phyloP scores from a whole-genome alignment of 148 eudicot species.

The Nepenthes mirabilis region DNA sequence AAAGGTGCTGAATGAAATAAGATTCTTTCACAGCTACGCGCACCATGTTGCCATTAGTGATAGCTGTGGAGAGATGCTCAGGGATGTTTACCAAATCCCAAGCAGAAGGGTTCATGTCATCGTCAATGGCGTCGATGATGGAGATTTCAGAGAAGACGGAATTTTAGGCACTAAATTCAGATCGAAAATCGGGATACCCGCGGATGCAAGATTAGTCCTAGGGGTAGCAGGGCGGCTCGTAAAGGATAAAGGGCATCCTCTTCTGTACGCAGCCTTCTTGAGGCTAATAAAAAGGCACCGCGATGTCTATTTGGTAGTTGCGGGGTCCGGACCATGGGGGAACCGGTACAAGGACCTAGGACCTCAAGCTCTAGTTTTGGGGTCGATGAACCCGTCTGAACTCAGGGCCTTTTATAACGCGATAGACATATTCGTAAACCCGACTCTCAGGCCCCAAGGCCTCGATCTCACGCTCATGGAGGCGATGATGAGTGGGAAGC shows the following conservation, averaged over 20 bases:
- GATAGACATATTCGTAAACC: conserved; percentile 71
- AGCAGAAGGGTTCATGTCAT: conserved; percentile 58
- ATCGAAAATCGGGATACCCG: conserved; percentile 41
- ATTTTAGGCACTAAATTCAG: conserved; percentile 37
- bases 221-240: conserved; percentile 75
- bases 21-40: conserved; percentile 55
- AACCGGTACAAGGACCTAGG: conserved; percentile 60
- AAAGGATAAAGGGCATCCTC: conserved; percentile 71
- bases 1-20: conserved; percentile 58
- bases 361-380: conserved; percentile 49
- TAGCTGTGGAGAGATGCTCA: conserved; percentile 58
- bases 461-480: conserved; percentile 79
- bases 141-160: conserved; percentile 33
- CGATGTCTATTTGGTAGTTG: conserved; percentile 47
- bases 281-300: conserved; percentile 30
- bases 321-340: conserved; percentile 84
- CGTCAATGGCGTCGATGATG: conserved; percentile 58
- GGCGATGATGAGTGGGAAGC: conserved; percentile 77
- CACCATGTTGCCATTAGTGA: conserved; percentile 86
- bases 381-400: conserved; percentile 71
- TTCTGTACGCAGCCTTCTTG: conserved; percentile 45
- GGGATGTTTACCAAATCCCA: conserved; percentile 59
- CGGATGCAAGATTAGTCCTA: conserved; percentile 47
- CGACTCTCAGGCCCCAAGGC: conserved; percentile 72
- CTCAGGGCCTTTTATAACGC: conserved; percentile 56